Evolutionary conservation across 2,329 filamentous ascomycete species (phyloP), one percentile per base, ranked within the genome.

Genomic region (Talaromyces sp.): DNA sequence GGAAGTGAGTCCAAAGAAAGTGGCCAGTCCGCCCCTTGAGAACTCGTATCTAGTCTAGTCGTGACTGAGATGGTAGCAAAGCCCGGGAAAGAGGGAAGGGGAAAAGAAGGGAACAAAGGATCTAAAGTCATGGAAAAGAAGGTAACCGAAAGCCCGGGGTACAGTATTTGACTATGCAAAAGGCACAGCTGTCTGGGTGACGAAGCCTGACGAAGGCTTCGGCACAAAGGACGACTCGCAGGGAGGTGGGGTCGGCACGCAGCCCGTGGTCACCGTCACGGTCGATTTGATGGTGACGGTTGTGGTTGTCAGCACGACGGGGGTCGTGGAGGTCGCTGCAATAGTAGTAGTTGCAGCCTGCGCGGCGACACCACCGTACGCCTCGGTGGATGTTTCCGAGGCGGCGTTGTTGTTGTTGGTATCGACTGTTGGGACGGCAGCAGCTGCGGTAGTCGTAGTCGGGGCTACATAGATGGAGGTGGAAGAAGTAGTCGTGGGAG

Each of bases 191-290:
- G 54, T 25, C 35, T 35, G 21, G 12, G 56, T 58, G 6, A 46
- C 11, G 28, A 58, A 58, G 25, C 56, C 56, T 21, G 55, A 57
- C 11, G 55, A 58, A 16, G 55, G 55, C 8, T 39, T 58, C 39
- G 55, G 55, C 55, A 33, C 25, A 14, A 18, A 25, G n/a, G 55
- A 33, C 31, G 55, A 44, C 16, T 58, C 23, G 25, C 56, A 58
- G 25, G 56, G 25, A 2, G 56, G 39, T n/a, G 56, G 56, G 25
- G 56, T 58, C 3, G 56, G 23, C 18, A 33, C 56, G 28, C 56
- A 58, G 28, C 25, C 25, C n/a, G 25, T 42, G 40, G 56, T 58
- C 25, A 58, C 56, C 2, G 56, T 58, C 56, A 58, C 55, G 31
- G 23, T 42, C n/a, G 25, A n/a, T 23, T 31, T 58, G 56, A 58